phyloP scores from a whole-genome alignment of 129 eudicot genomes.

The Apium graveolens region DNA sequence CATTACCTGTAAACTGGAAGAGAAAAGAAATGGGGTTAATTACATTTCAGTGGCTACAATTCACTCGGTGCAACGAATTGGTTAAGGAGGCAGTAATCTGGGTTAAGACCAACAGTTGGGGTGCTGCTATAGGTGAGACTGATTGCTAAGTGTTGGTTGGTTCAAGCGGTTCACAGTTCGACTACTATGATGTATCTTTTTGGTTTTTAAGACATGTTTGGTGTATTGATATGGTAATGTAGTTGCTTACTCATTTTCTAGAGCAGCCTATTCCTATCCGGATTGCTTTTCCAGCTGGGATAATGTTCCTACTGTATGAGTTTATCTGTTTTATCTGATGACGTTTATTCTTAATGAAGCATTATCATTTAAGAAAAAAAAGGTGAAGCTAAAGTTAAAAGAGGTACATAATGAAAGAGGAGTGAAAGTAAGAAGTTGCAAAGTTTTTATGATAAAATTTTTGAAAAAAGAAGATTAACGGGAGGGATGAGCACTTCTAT shows the following conservation, averaged over 20 bases:
- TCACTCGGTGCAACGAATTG: background rate
- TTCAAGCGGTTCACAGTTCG: background rate
- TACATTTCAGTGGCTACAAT: no score
- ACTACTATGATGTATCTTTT: background rate
- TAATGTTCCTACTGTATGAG: background rate
- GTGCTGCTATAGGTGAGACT: background rate
- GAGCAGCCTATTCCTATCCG: background rate
- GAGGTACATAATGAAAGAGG: background rate
- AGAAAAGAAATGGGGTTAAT: background rate
- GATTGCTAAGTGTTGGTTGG: background rate
- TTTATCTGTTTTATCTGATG: background rate
- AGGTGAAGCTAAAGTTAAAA: background rate
- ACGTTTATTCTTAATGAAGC: background rate
- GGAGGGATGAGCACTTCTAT: background rate
- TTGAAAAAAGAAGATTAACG: background rate
- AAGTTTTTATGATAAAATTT: background rate
- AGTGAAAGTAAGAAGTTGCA: background rate
- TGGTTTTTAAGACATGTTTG: background rate
- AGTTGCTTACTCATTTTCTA: background rate
- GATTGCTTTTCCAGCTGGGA: background rate
- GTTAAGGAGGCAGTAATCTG: background rate
- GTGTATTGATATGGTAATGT: background rate
- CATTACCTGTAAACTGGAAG: background rate
- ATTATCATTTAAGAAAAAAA: background rate
- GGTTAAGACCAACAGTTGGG: background rate